Base-by-base conservation (phyloP, 2,329 filamentous ascomycete species). In the Chalaropsis ovoidea region DNA sequence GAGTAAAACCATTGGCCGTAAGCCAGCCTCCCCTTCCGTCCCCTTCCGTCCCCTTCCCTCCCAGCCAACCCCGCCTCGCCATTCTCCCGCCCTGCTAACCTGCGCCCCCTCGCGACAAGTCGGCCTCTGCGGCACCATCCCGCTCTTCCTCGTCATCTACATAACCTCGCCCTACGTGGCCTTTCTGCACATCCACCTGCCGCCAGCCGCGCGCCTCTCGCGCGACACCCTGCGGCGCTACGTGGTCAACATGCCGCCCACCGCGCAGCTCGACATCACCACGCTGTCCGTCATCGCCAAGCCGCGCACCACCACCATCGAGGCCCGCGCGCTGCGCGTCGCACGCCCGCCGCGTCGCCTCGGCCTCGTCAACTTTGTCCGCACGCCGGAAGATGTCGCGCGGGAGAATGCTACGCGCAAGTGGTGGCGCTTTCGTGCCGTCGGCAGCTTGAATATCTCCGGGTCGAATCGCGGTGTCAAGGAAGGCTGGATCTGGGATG, bases 81-180 rank as follows among this genome's bases (percentile, higher is more conserved):
- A 39, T 13, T 8, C 15, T 49, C 13, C 60, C 45, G 39, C 42
- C 41, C 8, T 35, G 54, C 56, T 63, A 65, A 65, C 67, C 58
- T 24, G 31, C 39, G 4, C 15, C 43, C 24, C 41, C 17, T 52
- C 62, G 5, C 45, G 24, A 22, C 43, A 15, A 87, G 84, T 85
- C 66, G 75, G 82, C 61, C 71, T 82, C 62, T 83, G 80, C 68
- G 84, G 86, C 70, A 73, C 86, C 45, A 74, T 88, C 8, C 89
- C 89, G 2, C 76, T 90, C 70, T 66, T 83, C 43, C 83, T 86
- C 71, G 79, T 90, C 24, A 78, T 81, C 43, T 87, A 85, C 73
- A 81, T 81, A 60, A 84, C 86, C 1, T 79, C 83, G 0, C 87
- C 89, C 2, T 89, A 88, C 71, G 88, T 93, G 7, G 84, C 85